Conservation (phyloP, 306 rosid species). For the Gillenia trifoliata region DNA sequence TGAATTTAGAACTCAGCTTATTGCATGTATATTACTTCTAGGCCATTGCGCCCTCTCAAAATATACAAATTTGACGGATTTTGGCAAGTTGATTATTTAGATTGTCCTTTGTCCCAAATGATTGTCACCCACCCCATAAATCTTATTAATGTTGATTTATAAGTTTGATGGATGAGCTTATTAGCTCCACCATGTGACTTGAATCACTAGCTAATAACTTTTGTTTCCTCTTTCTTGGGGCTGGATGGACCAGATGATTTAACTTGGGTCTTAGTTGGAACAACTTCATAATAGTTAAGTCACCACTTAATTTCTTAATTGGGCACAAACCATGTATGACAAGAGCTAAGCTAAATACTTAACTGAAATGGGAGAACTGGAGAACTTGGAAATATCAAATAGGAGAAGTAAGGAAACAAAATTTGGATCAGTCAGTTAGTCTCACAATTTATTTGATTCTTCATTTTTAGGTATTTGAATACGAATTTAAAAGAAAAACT, state of each 20-base stretch:
- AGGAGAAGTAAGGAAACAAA: neutral
- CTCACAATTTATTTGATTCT: too few relatives aligned
- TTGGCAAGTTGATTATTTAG: too few relatives aligned
- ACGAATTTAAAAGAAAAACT: too few relatives aligned
- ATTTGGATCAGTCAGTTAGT: neutral
- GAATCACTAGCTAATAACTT: neutral
- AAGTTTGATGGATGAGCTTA: slow-evolving; percentile 1
- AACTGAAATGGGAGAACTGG: neutral
- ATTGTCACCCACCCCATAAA: neutral
- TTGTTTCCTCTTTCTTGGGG: neutral
- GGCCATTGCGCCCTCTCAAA: neutral
- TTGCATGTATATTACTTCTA: neutral
- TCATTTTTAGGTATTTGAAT: too few relatives aligned
- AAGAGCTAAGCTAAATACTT: neutral
- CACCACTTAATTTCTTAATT: neutral
- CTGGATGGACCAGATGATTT: neutral
- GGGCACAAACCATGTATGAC: neutral
- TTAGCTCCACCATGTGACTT: slow-evolving; percentile 11
- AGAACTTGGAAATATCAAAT: too few relatives aligned
- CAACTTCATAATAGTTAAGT: neutral
- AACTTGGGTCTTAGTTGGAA: neutral
- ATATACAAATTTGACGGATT: neutral
- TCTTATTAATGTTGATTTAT: slow-evolving; percentile 1
- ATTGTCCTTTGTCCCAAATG: neutral
- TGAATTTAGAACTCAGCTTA: neutral